Base-by-base conservation (phyloP, 805 yeast species). In the Barnettozyma californica region DNA sequence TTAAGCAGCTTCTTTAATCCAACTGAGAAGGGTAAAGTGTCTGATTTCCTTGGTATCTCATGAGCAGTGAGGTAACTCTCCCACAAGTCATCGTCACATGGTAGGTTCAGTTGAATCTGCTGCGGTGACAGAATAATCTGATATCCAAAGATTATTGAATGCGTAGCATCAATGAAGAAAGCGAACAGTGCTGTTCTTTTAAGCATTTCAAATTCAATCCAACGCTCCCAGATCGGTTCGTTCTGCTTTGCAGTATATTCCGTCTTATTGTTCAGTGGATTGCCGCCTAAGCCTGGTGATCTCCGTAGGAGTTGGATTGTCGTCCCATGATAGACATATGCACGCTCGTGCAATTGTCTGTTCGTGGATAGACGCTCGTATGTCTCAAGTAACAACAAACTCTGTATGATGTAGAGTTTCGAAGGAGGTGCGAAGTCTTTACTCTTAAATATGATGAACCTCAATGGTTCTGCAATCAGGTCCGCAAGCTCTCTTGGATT, bases 291-390 rank as follows among this genome's bases (percentile, higher is more conserved):
- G 1, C 85, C 77, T 1, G 95, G 88, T 0, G 88, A 80, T 56
- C 96, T 71, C 55, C 95, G 69, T 44, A 88, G 67, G 39, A 88
- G 67, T 64, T 88, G 96, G 37, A 87, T 81, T 0, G 91, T 81
- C 0, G 95, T 84, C 5, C 94, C 96, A 63, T 88, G 96, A 61
- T 89, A 95, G 19, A 89, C 68, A 64, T 84, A 92, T 0, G 88
- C 86, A 43, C 96, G 67, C 66, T 88, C 96, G 62, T 88, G 96
- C 57, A 86, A 65, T 37, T 69, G 68, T 56, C 96, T 69, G 41
- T 78, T 76, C 0, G 88, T 71, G 55, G 84, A 81, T 51, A 84
- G 76, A 67, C 88, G 86, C 62, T 88, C 96, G 60, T 80, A 83
- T 67, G 83, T 81, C 60, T 88, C 96, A n/a, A 89, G 63, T 53